phyloP scores from a whole-genome alignment of 345 rosid genomes.

The Syzygium aqueum region DNA sequence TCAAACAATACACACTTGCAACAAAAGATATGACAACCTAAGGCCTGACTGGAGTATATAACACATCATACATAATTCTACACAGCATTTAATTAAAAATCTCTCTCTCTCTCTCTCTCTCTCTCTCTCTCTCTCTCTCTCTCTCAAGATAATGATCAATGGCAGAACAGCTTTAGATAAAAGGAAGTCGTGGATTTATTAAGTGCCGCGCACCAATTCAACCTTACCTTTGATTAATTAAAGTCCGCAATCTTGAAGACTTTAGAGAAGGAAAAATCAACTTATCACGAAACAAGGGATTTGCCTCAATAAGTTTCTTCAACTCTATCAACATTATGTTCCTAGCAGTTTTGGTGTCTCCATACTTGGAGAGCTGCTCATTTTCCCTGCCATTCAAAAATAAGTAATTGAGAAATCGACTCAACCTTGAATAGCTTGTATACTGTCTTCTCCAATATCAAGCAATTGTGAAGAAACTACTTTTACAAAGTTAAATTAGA shows the following conservation, averaged over 20 bases:
- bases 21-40: too few relatives aligned
- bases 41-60: too few relatives aligned
- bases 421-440: background rate
- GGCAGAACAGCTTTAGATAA: background rate
- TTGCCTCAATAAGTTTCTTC: constrained; percentile 65
- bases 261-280: constrained; percentile 56
- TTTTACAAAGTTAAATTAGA: background rate
- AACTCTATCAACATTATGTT: constrained; percentile 57
- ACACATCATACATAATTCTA: too few relatives aligned
- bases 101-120: too few relatives aligned
- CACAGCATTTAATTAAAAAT: too few relatives aligned
- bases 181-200: background rate
- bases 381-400: constrained; percentile 40
- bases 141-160: background rate
- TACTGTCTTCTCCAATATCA: background rate
- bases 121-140: too few relatives aligned
- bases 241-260: constrained; percentile 58
- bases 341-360: constrained; percentile 66
- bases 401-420: background rate
- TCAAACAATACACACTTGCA: too few relatives aligned
- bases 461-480: background rate
- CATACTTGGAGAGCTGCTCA: constrained; percentile 69
- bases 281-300: constrained; percentile 71
- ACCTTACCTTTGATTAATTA: constrained; percentile 64
- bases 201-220: background rate